Conservation (phyloP, 768 basidiomycete genomes). For the Hebeloma cylindrosporum region DNA sequence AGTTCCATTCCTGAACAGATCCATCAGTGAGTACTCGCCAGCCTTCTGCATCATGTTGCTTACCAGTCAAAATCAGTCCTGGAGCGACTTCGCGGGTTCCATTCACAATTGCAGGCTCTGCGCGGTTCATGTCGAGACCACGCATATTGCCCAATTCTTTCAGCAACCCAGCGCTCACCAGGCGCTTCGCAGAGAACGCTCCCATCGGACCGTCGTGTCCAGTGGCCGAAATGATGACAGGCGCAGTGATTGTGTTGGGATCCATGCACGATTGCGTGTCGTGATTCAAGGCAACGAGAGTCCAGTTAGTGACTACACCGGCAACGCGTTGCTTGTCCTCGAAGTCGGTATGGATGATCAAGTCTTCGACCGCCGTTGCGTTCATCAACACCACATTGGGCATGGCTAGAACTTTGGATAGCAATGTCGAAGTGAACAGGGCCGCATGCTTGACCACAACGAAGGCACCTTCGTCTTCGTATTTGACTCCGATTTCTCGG, state of each 20-base stretch:
- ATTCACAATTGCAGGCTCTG: conserved; percentile 81
- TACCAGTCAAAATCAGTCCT: conserved; percentile 72
- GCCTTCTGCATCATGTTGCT: conserved; percentile 14
- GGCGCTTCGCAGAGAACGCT: conserved; percentile 77
- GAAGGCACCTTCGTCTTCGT: conserved; percentile 75
- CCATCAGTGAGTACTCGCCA: conserved; percentile 3
- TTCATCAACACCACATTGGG: conserved; percentile 77
- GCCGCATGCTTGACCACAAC: conserved; percentile 84
- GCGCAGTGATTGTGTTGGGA: conserved; percentile 81
- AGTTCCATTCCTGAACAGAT: conserved; percentile 69
- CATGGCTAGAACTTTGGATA: conserved; percentile 67
- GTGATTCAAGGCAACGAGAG: conserved; percentile 56
- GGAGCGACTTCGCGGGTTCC: conserved; percentile 75
- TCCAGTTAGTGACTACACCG: conserved; percentile 54
- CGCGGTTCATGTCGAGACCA: conserved; percentile 77
- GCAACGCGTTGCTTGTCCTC: conserved; percentile 49
- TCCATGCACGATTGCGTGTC: conserved; percentile 81
- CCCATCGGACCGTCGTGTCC: conserved; percentile 83
- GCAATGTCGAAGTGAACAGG: conserved; percentile 74
- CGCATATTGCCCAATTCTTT: conserved; percentile 80
- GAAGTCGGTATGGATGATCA: conserved; percentile 66
- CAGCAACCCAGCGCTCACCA: conserved; percentile 71
- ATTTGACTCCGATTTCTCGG: conserved; percentile 65
- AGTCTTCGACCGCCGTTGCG: conserved; percentile 79
- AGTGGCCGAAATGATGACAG: conserved; percentile 67